These are phyloP conservation scores for Tolypocladium ophioglossoides DNA, from an alignment of 2,329 filamentous ascomycete genomes.

Conservation along the genomic window DNA sequence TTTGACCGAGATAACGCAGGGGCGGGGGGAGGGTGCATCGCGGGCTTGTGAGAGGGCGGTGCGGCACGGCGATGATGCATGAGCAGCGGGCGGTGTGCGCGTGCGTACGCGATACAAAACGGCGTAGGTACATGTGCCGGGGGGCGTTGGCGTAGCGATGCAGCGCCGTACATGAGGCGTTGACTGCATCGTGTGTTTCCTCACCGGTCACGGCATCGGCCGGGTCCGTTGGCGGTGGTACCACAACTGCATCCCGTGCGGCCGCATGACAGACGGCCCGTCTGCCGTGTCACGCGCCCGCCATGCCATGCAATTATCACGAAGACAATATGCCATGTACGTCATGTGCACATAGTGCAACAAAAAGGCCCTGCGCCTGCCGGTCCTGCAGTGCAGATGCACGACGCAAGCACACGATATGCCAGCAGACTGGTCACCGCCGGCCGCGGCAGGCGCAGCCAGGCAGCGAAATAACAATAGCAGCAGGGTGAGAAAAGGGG, in stretches of 20 bases:
- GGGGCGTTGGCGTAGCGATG: neutral
- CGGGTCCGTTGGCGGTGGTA: neutral
- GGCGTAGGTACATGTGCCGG: neutral
- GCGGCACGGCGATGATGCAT: neutral
- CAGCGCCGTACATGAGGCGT: neutral
- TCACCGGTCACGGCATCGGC: neutral
- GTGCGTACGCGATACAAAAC: neutral
- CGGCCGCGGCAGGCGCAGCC: neutral
- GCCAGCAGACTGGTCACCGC: neutral
- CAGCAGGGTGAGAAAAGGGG: neutral
- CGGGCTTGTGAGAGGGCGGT: neutral
- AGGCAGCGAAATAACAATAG: neutral
- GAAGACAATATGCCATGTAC: neutral
- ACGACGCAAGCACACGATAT: neutral
- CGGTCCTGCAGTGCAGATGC: neutral
- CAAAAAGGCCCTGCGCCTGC: neutral
- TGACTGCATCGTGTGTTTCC: neutral
- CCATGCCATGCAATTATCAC: neutral
- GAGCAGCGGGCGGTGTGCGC: neutral
- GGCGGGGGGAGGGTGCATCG: neutral
- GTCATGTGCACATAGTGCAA: neutral
- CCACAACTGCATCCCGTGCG: neutral
- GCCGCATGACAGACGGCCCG: neutral
- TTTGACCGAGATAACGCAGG: neutral
- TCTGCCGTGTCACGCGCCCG: neutral